Evolutionary conservation across 805 yeast genomes (phyloP).

Genomic region (Blastobotrys attinorum): DNA sequence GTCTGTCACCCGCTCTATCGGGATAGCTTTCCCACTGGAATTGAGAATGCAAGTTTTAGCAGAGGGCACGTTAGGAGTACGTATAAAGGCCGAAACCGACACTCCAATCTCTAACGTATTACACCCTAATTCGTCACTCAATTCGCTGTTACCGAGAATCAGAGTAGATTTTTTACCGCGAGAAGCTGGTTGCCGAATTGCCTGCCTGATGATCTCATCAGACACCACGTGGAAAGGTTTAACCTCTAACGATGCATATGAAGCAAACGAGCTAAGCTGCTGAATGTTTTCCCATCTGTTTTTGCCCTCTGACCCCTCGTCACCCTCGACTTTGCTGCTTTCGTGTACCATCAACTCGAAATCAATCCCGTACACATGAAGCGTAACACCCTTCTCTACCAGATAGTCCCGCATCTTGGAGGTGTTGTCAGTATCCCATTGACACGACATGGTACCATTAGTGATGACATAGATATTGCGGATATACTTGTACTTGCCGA

Average conservation of each 20-base stretch:
- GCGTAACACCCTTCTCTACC: neutral
- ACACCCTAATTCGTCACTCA: neutral
- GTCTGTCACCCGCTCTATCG: neutral
- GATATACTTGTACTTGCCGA: neutral
- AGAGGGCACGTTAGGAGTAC: neutral
- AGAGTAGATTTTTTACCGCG: neutral
- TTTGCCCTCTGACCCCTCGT: neutral
- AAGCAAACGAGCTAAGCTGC: no score
- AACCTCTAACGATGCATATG: no score
- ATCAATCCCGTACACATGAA: neutral
- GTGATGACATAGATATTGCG: neutral
- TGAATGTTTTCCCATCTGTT: neutral
- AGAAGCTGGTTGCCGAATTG: neutral
- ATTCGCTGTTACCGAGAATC: neutral
- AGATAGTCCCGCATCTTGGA: neutral
- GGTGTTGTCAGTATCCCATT: neutral
- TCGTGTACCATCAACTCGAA: neutral
- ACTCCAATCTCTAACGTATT: neutral
- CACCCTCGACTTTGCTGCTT: neutral
- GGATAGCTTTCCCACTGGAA: neutral
- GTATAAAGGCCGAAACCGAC: neutral
- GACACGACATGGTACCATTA: neutral
- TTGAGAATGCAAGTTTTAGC: neutral
- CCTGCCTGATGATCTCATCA: neutral
- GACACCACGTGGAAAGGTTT: neutral